Evolutionary conservation across 208 protist species (phyloP), one percentile per base, ranked within the genome.

Genomic region (Porcisia deanei): DNA sequence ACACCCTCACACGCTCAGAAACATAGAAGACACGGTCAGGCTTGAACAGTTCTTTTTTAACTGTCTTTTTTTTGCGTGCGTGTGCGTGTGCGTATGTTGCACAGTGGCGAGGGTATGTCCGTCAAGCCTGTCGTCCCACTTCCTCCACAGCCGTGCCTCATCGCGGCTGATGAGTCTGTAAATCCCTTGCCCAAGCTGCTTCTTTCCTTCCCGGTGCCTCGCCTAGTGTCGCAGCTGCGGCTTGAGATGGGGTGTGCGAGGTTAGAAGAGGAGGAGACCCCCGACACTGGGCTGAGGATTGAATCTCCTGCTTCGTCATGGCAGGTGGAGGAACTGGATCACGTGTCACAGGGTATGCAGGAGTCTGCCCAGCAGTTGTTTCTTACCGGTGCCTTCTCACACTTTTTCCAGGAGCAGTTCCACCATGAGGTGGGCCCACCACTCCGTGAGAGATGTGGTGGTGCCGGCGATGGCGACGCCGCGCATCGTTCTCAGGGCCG

Each of bases 321-420:
- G 76, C 14, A 18, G 12, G 1, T 60, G 0, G 74, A 25, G 41
- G 72, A 81, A 34, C n/a, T 89, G 60, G 73, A 79, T 3, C 43
- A 39, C 30, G 41, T 90, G 41, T 71, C 77, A 20, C 60, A 69
- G 1, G 75, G 80, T 37, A 87, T 90, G 75, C 76, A 86, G 54
- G 68, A 80, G 16, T 87, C 81, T 25, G 79, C 81, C 3, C 65
- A 79, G 68, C 61, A 77, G n/a, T 75, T 90, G 16, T 55, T 87
- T 18, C 71, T 73, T 25, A 76, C 75, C 12, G 82, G 83, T 7
- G 57, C 64, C 60, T 85, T 73, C 70, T 60, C 74, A 1, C 77
- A 77, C 61, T 85, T 90, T 49, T 55, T 90, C 47, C 80, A 85
- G n/a, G 86, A 90, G 67, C 72, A 90, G 75, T 67, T 90, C 3